Evolutionary conservation across 1,284 basidiomycete species (phyloP), one percentile per base, ranked within the genome.

Genomic region (Waitea zeae): DNA sequence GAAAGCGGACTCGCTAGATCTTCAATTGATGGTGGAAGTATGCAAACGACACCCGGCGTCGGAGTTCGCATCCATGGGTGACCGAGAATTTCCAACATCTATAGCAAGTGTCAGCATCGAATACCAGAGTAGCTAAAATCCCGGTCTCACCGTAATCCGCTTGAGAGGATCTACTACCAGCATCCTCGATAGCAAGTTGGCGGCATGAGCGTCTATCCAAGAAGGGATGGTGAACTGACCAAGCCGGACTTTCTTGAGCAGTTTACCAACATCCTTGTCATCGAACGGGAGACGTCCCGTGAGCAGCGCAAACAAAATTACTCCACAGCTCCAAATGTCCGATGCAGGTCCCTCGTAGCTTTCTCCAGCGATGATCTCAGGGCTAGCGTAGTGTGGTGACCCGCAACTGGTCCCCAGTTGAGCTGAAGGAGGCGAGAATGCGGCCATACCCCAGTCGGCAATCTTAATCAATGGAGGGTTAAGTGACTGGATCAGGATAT

Each of bases 381-480:
- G 95, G 45, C 82, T 88, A 12, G 93, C 95, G 46, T 99, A 99
- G 57, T 99, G 95, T 35, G 95, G 95, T 41, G 82, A 88, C 12
- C 95, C 95, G 49, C 95, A 98, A 50, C 82, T 89, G 2, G 93
- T 98, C 61, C 97, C 88, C 32, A 97, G 73, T 53, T 95, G 72
- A 31, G 77, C 64, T 27, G 72, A 65, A 19, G 78, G 80, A 33
- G 76, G 77, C 34, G 81, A 79, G 45, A 89, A 84, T 12, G 90
- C 86, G 13, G 95, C 93, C 95, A 99, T 98, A 30, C 95, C 95
- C 74, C 95, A 98, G 57, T 99, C 95, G 17, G 92, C 95, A 24
- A 99, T 86, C 63, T 98, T 98, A 62, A 96, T 71, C 49, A 88
- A 69, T 43, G 86, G 84, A 38, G 89, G 70, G 36, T 71, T 66